Evolutionary conservation across 2,329 filamentous ascomycete species (phyloP), one percentile per base, ranked within the genome.

Genomic region (Lachnellula subtilissima): DNA sequence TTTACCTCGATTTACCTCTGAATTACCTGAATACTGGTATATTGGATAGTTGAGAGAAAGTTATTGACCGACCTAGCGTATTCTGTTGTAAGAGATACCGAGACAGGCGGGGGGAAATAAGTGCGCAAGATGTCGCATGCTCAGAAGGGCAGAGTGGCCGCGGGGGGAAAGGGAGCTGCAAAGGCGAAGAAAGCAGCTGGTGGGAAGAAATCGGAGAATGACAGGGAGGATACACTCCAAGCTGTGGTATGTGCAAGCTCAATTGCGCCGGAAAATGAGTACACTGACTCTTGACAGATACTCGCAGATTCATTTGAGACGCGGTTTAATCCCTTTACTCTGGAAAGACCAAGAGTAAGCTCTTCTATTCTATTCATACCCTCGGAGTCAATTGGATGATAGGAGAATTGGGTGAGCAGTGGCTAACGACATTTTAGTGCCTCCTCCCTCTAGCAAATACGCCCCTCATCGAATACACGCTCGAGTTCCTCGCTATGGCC

Each of bases 271-370:
- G 5, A 22, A 48, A 22, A 17, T 1, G 32, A 15, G 12, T 14
- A 48, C 58, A 42, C 62, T 66, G n/a, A 63, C 40, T 42, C 28
- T 56, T 43, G 50, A 32, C 67, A 94, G 88, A 81, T 99, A 57
- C 84, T 99, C 62, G 89, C 93, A 63, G 94, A 99, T 77, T 92
- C 91, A 1, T 99, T 96, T 71, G 92, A 97, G 73, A 91, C 91
- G 48, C 81, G 91, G 71, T 99, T 96, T 75, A 84, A 81, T 65
- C 94, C 94, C 0, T 94, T 97, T 69, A 93, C 91, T 0, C 76
- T 95, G 55, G 89, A 96, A 71, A 88, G 83, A 64, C 94, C 94
- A 69, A 83, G 94, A 79, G 91, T 94, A 79, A 68, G 82, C 12
- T 15, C 22, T 32, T 32, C 23, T 48, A 22, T 23, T 11, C n/a